Evolutionary conservation across 148 eudicot species (phyloP).

Genomic region (Diospyros lotus): DNA sequence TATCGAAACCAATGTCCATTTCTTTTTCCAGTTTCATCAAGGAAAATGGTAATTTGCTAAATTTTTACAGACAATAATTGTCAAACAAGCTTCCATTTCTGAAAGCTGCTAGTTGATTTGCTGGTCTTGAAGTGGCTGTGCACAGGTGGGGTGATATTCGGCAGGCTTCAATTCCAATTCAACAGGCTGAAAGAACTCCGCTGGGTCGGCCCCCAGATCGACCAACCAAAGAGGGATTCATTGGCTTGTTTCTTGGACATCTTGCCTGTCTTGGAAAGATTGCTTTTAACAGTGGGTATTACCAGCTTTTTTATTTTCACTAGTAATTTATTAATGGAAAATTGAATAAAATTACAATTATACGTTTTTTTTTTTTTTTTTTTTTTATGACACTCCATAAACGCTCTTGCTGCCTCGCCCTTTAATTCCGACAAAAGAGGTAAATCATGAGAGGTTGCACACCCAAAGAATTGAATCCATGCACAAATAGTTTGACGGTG

Average conservation of each 20-base stretch:
- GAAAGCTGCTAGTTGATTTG: not conserved
- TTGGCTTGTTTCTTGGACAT: not conserved
- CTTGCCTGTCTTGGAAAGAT: not conserved
- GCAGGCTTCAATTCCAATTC: not conserved
- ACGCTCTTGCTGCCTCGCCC: too few relatives aligned
- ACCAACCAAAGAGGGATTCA: not conserved
- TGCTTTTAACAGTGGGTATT: not conserved
- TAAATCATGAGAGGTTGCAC: too few relatives aligned
- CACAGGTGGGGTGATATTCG: not conserved
- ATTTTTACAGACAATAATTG: not conserved
- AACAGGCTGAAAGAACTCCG: not conserved
- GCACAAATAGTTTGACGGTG: too few relatives aligned
- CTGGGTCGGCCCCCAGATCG: not conserved
- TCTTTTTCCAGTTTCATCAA: too few relatives aligned
- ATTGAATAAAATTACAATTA: not conserved
- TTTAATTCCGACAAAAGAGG: too few relatives aligned
- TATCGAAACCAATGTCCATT: too few relatives aligned
- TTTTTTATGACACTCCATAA: too few relatives aligned
- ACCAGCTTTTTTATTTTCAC: too few relatives aligned
- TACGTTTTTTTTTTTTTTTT: not conserved
- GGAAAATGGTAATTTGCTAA: too few relatives aligned
- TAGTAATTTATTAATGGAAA: too few relatives aligned
- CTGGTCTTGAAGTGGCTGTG: not conserved
- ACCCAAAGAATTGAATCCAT: too few relatives aligned
- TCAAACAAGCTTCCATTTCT: not conserved